Conservation (phyloP, 2,329 filamentous ascomycete species). For the Arthrobotrys musiformis region DNA sequence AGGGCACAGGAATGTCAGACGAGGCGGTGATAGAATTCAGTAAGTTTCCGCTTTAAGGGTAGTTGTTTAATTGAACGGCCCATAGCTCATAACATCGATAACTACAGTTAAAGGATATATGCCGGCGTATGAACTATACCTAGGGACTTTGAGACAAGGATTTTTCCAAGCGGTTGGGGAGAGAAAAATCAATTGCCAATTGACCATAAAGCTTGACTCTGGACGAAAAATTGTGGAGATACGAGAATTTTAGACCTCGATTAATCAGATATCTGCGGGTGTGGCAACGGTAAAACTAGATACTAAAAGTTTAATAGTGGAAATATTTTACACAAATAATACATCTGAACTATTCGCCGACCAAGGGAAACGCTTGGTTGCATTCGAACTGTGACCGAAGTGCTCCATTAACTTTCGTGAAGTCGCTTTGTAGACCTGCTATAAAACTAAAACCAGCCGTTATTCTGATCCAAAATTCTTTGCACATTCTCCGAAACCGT, state of each 20-base stretch:
- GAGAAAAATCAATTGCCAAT: constrained; percentile 26
- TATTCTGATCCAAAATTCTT: constrained; percentile 29
- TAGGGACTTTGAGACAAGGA: constrained; percentile 66
- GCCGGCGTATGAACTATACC: constrained; percentile 70
- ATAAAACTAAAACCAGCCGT: constrained; percentile 35
- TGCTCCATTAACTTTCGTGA: neutral
- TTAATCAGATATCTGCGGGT: neutral
- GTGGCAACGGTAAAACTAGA: neutral
- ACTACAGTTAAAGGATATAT: constrained; percentile 62
- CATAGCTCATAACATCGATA: constrained; percentile 33
- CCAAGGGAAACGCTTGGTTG: neutral
- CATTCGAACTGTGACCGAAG: neutral
- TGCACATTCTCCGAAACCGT: constrained; percentile 22
- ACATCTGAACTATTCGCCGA: neutral
- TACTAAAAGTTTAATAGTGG: neutral
- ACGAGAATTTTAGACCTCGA: constrained; percentile 10
- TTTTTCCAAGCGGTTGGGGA: constrained; percentile 62
- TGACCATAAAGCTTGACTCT: constrained; percentile 53
- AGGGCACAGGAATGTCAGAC: constrained; percentile 82
- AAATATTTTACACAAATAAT: neutral
- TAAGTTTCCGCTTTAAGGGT: neutral
- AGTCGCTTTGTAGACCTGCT: neutral
- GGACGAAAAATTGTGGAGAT: constrained; percentile 21
- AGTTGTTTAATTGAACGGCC: neutral
- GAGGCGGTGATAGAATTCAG: constrained; percentile 78